Evolutionary conservation across 495 filamentous ascomycete species (phyloP).

Genomic region (Penicillium verhagenii): DNA sequence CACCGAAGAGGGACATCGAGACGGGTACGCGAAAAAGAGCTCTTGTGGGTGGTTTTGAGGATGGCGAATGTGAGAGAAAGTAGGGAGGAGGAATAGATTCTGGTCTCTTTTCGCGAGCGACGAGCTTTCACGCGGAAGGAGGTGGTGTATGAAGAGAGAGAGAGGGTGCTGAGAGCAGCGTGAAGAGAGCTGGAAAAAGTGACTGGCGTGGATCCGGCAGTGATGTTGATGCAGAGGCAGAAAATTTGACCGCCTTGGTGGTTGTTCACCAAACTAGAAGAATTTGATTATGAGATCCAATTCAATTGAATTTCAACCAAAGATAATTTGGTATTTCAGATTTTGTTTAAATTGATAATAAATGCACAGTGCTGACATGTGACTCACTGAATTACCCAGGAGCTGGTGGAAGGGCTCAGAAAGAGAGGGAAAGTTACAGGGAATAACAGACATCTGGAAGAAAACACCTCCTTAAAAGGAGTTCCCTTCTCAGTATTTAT

Average conservation of each 20-base stretch:
- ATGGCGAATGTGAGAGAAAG: not conserved
- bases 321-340: too few relatives aligned
- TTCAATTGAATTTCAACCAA: too few relatives aligned
- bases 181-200: slow-evolving; percentile 5
- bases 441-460: too few relatives aligned
- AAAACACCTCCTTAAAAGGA: too few relatives aligned
- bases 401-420: too few relatives aligned
- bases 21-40: slow-evolving; percentile 10
- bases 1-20: slow-evolving; percentile 64
- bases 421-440: too few relatives aligned
- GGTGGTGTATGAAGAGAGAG: not conserved
- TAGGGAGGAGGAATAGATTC: not conserved
- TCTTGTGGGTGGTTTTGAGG: not conserved
- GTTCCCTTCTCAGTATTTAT: too few relatives aligned
- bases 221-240: slow-evolving; percentile 2
- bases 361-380: too few relatives aligned
- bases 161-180: not conserved
- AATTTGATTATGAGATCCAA: not conserved
- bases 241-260: slow-evolving; percentile 9
- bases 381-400: too few relatives aligned
- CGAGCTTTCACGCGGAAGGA: not conserved
- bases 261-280: not conserved
- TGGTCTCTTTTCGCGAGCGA: not conserved
- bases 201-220: not conserved
- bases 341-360: too few relatives aligned